Base-by-base conservation (phyloP, 768 basidiomycete species). In the Suillus cothurnatus region DNA sequence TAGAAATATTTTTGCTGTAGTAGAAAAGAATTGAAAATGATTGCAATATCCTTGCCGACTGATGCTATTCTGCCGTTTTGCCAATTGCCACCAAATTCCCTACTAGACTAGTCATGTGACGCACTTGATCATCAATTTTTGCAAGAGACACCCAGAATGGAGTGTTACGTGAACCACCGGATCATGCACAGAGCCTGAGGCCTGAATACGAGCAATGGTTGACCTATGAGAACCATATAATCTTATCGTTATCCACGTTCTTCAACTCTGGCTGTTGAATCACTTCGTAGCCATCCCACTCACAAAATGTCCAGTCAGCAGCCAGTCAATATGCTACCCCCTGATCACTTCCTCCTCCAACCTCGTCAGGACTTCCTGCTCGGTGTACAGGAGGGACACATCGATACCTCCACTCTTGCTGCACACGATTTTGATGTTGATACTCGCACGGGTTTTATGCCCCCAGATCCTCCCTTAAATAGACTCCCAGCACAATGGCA, bases 371-470 rank as follows among this genome's bases (percentile, higher is more conserved):
- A 77, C 53, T 36, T 68, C 61, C 57, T 74, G 21, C 60, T 76
- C 3, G 74, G 72, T 47, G 58, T 60, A 15, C 55, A 39, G 8
- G 71, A 71, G 19, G 73, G 74, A 3, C 67, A 67, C 23, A 71
- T 80, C 52, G 86, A 87, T 66, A 85, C 84, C 17, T 82, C 85
- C 26, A 90, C 91, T 15, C 85, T 92, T 65, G 90, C 91, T 12
- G 89, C 90, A 3, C 90, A 92, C 69, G 92, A 92, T 81, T 99
- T 94, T 80, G 95, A 98, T 74, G 92, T 99, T 66, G 94, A 96
- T 74, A 89, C 90, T 12, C 82, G 88, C 19, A 94, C 94, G 0
- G 96, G 97, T 0, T 98, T 99, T 76, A 90, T 98, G 87, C 92
- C 96, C 3, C 89, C 92, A 0, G 81, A 86, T 17, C 85, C 88